Conservation (phyloP, 257 asterid genomes). For the Solanum neorickii region DNA sequence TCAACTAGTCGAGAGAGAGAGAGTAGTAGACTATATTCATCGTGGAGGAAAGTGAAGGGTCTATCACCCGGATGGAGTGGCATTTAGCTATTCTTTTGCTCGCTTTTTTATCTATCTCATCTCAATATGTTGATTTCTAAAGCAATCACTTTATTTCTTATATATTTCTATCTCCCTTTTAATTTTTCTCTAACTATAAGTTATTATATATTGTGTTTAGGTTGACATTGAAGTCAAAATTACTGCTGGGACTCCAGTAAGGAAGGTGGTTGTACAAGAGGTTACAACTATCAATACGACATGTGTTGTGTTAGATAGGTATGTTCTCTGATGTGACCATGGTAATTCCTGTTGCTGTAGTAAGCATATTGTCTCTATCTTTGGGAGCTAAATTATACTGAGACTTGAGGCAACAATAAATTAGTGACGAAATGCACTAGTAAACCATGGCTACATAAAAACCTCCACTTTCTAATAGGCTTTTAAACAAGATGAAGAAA, state of each 20-base stretch:
- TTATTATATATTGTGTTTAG: conserved; percentile 18
- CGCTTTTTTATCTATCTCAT: too few relatives aligned
- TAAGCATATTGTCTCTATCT: neutral
- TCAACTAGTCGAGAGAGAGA: too few relatives aligned
- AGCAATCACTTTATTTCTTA: neutral
- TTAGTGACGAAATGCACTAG: neutral
- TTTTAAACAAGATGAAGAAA: neutral
- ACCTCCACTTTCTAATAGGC: neutral
- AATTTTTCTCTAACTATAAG: neutral
- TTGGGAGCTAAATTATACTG: neutral
- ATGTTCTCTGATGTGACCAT: neutral
- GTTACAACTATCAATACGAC: conserved; percentile 26
- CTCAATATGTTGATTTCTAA: too few relatives aligned
- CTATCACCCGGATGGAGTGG: too few relatives aligned
- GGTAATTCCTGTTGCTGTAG: neutral
- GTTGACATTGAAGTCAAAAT: conserved; percentile 68
- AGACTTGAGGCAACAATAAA: neutral
- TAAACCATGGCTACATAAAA: neutral
- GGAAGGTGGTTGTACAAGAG: conserved; percentile 47
- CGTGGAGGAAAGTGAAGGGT: too few relatives aligned
- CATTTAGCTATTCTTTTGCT: too few relatives aligned
- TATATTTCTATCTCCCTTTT: neutral
- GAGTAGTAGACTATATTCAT: too few relatives aligned
- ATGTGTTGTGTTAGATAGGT: conserved; percentile 74
- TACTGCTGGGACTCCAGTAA: conserved; percentile 52